Percentiles rank a stretch among this genome's conserved stretches.
phyloP scores from a whole-genome alignment of 345 rosid species.

The Pistacia integerrima region DNA sequence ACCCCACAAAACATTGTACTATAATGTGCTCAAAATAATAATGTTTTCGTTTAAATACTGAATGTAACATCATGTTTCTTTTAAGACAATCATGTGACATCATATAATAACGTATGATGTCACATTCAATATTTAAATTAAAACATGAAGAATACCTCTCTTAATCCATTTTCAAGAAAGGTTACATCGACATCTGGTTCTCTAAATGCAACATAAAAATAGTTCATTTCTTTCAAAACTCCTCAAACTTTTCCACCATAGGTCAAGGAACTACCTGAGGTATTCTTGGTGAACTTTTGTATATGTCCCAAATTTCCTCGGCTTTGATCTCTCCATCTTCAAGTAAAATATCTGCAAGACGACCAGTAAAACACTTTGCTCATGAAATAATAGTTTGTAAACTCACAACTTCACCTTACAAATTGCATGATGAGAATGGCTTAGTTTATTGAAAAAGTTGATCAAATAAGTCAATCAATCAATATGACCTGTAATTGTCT shows the following conservation, averaged over 20 bases:
- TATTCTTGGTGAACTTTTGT: constrained; percentile 65
- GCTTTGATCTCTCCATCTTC: constrained; percentile 79
- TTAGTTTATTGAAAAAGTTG: not conserved
- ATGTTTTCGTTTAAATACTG: too few species aligned
- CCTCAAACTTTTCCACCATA: not conserved
- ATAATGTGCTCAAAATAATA: not conserved
- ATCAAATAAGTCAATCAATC: constrained; percentile 1
- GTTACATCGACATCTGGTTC: not conserved
- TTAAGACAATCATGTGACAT: too few species aligned
- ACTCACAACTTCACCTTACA: not conserved
- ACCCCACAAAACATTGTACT: not conserved
- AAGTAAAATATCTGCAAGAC: constrained; percentile 70
- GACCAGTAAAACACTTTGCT: not conserved
- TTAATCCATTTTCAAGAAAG: not conserved
- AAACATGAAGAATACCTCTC: not conserved
- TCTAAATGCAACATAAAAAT: not conserved
- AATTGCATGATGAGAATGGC: too few species aligned
- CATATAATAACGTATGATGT: too few species aligned
- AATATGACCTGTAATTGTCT: constrained; percentile 78
- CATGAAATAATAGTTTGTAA: not conserved
- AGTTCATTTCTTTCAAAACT: not conserved
- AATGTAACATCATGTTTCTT: too few species aligned
- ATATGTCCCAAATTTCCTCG: constrained; percentile 80
- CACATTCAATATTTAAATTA: too few species aligned
- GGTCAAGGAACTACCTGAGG: constrained; percentile 57